Evolutionary conservation across 2,329 filamentous ascomycete species (phyloP).

Genomic region (Xylariaceae sp.): DNA sequence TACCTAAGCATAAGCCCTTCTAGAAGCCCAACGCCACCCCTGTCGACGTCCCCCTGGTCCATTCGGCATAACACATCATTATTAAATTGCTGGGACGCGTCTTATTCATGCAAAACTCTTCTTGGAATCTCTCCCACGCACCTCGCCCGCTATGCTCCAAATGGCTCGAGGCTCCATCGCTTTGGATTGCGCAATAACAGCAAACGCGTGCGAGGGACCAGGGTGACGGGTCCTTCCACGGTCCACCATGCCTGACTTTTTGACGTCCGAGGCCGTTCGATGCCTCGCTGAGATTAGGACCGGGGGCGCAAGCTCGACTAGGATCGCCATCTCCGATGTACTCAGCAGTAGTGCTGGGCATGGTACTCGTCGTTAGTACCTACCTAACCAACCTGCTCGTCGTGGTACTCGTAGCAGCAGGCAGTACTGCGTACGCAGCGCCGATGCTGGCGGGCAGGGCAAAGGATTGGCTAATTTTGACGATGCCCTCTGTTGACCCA

Average conservation of each 20-base stretch:
- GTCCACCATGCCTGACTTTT: slow-evolving; percentile 9
- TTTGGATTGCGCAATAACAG: slow-evolving; percentile 40
- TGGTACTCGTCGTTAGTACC: too few relatives aligned
- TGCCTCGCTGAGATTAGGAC: slow-evolving; percentile 8
- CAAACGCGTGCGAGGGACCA: slow-evolving; percentile 22
- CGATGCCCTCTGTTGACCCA: slow-evolving; percentile 8
- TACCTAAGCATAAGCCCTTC: slow-evolving; percentile 14
- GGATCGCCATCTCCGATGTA: slow-evolving; percentile 19
- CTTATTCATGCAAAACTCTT: slow-evolving; percentile 42
- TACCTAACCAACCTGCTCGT: too few relatives aligned
- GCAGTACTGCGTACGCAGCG: background rate
- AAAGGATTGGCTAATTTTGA: slow-evolving; percentile 2
- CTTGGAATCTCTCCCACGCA: slow-evolving; percentile 9
- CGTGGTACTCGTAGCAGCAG: too few relatives aligned
- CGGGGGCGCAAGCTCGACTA: slow-evolving; percentile 10
- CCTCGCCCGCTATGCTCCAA: slow-evolving; percentile 20
- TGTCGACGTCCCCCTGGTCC: slow-evolving; percentile 19
- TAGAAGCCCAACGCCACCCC: slow-evolving; percentile 14
- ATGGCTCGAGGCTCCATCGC: slow-evolving; percentile 29
- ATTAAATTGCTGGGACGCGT: slow-evolving; percentile 46
- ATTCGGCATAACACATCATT: slow-evolving; percentile 43
- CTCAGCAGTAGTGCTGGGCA: background rate
- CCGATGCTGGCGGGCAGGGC: background rate
- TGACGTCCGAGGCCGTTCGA: slow-evolving; percentile 11
- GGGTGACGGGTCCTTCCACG: slow-evolving; percentile 19